These are phyloP conservation scores for Mortierella sp. DNA, from an alignment of 371 early-diverging fungal genomes.

Conservation along the genomic window DNA sequence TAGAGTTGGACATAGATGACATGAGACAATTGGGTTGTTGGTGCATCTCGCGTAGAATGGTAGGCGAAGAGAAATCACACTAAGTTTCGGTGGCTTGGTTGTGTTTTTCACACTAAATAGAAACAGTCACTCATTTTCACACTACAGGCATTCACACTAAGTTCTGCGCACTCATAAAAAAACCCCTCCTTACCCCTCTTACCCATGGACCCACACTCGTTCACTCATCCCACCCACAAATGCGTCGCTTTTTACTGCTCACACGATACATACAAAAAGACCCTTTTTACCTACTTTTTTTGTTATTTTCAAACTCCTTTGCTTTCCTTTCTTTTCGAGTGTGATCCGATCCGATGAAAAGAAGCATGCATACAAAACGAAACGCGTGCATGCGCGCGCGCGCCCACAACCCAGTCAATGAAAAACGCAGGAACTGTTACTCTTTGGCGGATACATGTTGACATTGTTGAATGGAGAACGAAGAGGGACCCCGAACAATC, in stretches of 20 bases:
- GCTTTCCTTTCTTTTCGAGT: not conserved
- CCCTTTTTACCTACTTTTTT: not conserved
- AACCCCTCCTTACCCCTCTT: no score
- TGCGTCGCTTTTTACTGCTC: not conserved
- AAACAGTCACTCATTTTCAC: no score
- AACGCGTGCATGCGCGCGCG: not conserved
- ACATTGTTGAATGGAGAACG: not conserved
- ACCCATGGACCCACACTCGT: not conserved
- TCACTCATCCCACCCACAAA: not conserved
- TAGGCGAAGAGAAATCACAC: no score
- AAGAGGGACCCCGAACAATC: slow-evolving; percentile 7
- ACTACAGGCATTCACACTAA: no score
- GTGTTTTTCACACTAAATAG: no score
- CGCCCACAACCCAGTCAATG: not conserved
- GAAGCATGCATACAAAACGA: not conserved
- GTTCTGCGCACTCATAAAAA: not conserved
- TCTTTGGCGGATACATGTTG: not conserved
- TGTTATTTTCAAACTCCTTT: not conserved
- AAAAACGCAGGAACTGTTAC: not conserved
- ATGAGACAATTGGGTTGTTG: no score
- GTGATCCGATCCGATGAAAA: not conserved
- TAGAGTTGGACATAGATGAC: no score
- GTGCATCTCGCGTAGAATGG: no score
- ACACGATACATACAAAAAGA: not conserved
- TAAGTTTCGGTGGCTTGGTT: no score